Evolutionary conservation across 371 early-diverging fungal species (phyloP).

Genomic region (Mortierella sp.): DNA sequence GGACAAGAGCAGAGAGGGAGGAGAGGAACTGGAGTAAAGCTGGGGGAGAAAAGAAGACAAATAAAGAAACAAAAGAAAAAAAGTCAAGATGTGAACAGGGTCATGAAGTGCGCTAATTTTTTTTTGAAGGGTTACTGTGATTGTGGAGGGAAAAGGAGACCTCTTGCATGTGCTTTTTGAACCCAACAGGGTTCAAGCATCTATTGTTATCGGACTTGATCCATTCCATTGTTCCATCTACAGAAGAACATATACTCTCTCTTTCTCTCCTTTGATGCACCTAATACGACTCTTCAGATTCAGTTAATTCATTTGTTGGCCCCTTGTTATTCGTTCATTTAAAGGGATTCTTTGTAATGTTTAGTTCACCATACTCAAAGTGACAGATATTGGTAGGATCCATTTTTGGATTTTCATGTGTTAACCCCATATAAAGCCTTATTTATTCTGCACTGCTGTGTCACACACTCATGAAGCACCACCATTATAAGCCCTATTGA

Average conservation of each 20-base stretch:
- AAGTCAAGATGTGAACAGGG: background rate
- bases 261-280: too few species aligned
- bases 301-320: too few species aligned
- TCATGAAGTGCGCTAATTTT: background rate
- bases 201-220: background rate
- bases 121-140: background rate
- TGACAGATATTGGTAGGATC: too few species aligned
- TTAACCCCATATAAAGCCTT: too few species aligned
- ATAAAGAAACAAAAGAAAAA: background rate
- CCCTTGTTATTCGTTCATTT: too few species aligned
- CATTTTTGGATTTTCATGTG: constrained; percentile 5
- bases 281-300: too few species aligned
- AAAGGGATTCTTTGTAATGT: background rate
- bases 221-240: background rate
- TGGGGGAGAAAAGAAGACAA: background rate
- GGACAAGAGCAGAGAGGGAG: background rate
- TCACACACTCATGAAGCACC: background rate
- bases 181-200: background rate
- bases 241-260: too few species aligned
- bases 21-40: background rate
- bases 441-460: too few species aligned
- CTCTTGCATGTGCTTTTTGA: constrained; percentile 2
- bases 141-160: background rate
- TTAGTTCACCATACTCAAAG: background rate
- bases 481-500: background rate